Conservation (phyloP, 139 green algal species). For the Volvox africanus region DNA sequence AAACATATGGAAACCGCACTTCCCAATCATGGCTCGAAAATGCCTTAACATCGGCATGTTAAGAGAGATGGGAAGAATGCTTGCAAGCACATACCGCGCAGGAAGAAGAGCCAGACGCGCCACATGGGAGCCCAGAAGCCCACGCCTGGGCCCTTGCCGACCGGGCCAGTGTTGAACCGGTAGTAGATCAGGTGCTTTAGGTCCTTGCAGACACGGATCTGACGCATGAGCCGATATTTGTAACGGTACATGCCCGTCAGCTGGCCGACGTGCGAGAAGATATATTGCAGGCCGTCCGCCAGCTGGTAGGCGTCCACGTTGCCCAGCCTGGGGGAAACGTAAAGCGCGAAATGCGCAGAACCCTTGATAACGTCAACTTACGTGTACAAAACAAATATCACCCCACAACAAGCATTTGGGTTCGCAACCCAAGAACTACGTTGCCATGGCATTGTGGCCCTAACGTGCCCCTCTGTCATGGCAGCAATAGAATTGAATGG, state of each 20-base stretch:
- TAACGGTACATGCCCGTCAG: constrained; percentile 98
- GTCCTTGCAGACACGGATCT: constrained; percentile 99
- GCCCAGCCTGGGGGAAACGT: constrained; percentile 80
- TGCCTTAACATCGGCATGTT: too few relatives aligned
- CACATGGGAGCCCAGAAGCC: constrained; percentile 99
- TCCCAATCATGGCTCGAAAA: too few relatives aligned
- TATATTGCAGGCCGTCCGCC: constrained; percentile 99
- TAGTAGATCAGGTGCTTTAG: constrained; percentile 99
- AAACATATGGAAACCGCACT: too few relatives aligned
- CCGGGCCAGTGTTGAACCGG: constrained; percentile 95
- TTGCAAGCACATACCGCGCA: constrained; percentile 79
- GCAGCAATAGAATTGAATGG: too few relatives aligned
- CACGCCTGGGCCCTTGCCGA: constrained; percentile 98
- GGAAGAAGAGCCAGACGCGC: constrained; percentile 99
- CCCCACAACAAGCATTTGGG: not conserved
- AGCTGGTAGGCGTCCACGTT: constrained; percentile 99
- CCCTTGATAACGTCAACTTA: not conserved
- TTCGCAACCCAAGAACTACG: too few relatives aligned
- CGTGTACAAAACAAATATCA: not conserved
- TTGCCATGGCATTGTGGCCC: too few relatives aligned
- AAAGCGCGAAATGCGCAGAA: not conserved
- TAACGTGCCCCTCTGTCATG: too few relatives aligned
- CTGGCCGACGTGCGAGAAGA: constrained; percentile 98
- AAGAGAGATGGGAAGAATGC: too few relatives aligned
- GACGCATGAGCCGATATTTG: constrained; percentile 99